phyloP scores from a whole-genome alignment of 2,329 filamentous ascomycete genomes.

The Microsporum canis region DNA sequence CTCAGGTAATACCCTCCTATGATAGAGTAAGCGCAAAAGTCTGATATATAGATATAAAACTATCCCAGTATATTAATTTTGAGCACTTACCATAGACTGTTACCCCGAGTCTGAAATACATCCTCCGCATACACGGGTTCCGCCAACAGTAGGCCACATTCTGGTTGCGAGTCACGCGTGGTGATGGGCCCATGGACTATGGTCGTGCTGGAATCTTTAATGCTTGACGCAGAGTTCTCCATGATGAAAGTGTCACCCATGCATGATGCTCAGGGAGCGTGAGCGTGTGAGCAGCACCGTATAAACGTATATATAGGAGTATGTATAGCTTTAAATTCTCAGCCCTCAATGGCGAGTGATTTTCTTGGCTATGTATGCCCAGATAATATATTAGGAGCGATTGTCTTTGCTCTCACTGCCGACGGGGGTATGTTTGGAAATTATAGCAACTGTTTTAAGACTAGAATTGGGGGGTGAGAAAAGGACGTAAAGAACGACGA shows the following conservation, averaged over 20 bases:
- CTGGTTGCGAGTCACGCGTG: neutral
- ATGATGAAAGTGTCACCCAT: neutral
- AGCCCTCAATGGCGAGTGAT: neutral
- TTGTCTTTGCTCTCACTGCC: neutral
- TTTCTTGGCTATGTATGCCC: neutral
- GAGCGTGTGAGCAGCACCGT: neutral
- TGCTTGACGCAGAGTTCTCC: neutral
- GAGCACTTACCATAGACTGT: conserved; percentile 7
- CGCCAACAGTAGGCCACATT: neutral
- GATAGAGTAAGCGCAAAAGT: neutral
- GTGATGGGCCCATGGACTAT: neutral
- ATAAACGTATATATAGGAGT: neutral
- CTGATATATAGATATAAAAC: neutral
- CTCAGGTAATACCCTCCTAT: conserved; percentile 32
- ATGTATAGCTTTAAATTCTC: neutral
- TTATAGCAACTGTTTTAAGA: neutral
- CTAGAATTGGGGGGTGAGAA: neutral
- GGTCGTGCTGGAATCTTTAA: neutral
- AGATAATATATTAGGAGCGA: neutral
- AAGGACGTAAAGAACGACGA: neutral
- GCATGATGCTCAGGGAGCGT: neutral
- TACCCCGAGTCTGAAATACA: conserved; percentile 2
- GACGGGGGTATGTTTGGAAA: neutral
- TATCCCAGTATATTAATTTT: neutral
- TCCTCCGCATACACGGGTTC: conserved; percentile 5